A percentile compares a stretch with the other conserved stretches of the same genome.
Evolutionary conservation across 495 filamentous ascomycete species (phyloP).

Genomic region (Penicillium daleae): DNA sequence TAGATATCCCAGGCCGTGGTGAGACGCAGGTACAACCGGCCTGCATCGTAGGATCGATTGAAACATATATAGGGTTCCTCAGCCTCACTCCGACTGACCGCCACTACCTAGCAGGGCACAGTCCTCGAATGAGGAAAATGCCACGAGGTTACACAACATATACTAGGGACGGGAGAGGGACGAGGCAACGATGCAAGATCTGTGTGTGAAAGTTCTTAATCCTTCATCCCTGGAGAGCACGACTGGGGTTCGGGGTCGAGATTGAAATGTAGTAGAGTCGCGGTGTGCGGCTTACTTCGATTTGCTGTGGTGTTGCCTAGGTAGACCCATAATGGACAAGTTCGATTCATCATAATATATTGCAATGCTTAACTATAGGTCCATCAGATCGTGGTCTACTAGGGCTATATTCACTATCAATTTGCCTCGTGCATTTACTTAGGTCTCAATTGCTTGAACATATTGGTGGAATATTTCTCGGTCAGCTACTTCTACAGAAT

Average conservation of each 20-base stretch:
- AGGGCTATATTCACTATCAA: no score
- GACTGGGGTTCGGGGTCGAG: not conserved
- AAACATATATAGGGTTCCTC: constrained; percentile 16
- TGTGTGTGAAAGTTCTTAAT: not conserved
- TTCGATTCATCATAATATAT: not conserved
- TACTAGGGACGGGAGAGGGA: constrained; percentile 2
- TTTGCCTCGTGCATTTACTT: not conserved
- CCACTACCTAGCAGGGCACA: constrained; percentile 7
- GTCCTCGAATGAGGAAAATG: not conserved
- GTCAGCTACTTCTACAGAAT: not conserved
- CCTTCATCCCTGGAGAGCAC: not conserved
- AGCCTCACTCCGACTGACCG: constrained; percentile 26
- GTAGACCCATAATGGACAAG: no score
- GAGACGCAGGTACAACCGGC: constrained; percentile 28
- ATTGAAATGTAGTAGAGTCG: not conserved
- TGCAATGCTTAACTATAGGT: not conserved
- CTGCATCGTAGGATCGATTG: constrained; percentile 7
- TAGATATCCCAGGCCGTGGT: constrained; percentile 7
- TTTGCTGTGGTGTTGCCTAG: not conserved
- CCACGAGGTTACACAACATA: constrained; percentile 25
- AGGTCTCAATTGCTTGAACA: no score
- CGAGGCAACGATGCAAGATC: not conserved
- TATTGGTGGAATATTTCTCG: not conserved
- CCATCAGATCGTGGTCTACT: not conserved
- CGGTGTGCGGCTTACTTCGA: not conserved